phyloP scores from a whole-genome alignment of 805 yeast genomes.

The Priceomyces carsonii region DNA sequence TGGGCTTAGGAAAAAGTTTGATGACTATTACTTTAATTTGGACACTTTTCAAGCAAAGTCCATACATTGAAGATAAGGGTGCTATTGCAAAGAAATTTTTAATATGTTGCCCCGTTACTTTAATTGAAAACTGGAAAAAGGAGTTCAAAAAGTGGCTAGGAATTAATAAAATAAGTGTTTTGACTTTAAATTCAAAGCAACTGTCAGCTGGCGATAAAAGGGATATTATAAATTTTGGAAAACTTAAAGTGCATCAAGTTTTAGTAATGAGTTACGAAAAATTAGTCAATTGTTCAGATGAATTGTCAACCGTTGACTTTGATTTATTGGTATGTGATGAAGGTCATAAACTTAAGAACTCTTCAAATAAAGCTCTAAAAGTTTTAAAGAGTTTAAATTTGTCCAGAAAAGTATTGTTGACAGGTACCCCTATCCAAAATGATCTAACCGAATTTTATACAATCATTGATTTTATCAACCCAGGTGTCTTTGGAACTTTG shows the following conservation, averaged over 20 bases:
- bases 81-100: conserved; percentile 58
- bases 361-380: conserved; percentile 68
- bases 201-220: conserved; percentile 54
- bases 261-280: conserved; percentile 88
- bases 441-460: conserved; percentile 82
- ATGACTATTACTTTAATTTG: conserved; percentile 82
- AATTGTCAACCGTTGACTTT: conserved; percentile 46
- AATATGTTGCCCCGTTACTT: conserved; percentile 89
- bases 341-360: conserved; percentile 86
- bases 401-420: conserved; percentile 59
- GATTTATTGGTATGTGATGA: conserved; percentile 91
- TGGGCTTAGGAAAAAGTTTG: conserved; percentile 81
- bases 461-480: conserved; percentile 80
- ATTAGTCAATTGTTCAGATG: conserved; percentile 53
- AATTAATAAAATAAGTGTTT: conserved; percentile 59
- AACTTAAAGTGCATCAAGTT: conserved; percentile 75
- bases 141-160: conserved; percentile 93
- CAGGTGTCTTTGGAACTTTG: conserved; percentile 72
- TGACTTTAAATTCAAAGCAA: conserved; percentile 54
- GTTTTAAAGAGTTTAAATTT: conserved; percentile 57
- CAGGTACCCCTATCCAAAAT: conserved; percentile 95
- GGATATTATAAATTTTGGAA: conserved; percentile 60
- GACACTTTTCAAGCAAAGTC: conserved; percentile 75
- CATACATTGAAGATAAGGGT: conserved; percentile 27
- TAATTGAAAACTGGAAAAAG: conserved; percentile 81